Evolutionary conservation across 179 eudicot species (phyloP).

Genomic region (Drosera spatulata): DNA sequence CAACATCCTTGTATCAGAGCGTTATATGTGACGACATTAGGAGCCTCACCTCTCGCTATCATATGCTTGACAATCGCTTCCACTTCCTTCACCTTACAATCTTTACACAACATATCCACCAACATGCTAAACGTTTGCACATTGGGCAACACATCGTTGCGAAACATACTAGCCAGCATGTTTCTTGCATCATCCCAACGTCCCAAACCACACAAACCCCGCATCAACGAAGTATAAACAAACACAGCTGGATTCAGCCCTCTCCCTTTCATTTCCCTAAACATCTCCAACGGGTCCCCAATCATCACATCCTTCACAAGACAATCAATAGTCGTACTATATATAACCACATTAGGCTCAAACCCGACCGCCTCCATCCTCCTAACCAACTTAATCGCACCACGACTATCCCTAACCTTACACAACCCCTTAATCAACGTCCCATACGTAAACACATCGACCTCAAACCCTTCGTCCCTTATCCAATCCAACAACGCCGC

Average conservation of each 20-base stretch:
- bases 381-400: not conserved
- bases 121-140: constrained; percentile 4
- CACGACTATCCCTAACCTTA: not conserved
- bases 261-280: constrained; percentile 7
- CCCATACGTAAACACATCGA: not conserved
- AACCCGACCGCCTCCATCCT: not conserved
- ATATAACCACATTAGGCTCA: not conserved
- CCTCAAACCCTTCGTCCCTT: no score
- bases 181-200: not conserved
- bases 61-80: not conserved
- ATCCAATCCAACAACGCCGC: no score
- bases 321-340: constrained; percentile 6
- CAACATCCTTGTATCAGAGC: constrained; percentile 9
- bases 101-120: constrained; percentile 6
- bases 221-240: constrained; percentile 2
- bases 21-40: not conserved
- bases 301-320: constrained; percentile 1
- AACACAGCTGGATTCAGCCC: constrained; percentile 1
- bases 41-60: constrained; percentile 4
- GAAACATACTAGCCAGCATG: constrained; percentile 3
- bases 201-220: constrained; percentile 1
- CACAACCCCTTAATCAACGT: constrained; percentile 6
- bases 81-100: constrained; percentile 3
- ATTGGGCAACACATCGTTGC: not conserved
- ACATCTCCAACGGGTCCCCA: not conserved